Conservation (phyloP, 768 basidiomycete genomes). For the Daedalea quercina region DNA sequence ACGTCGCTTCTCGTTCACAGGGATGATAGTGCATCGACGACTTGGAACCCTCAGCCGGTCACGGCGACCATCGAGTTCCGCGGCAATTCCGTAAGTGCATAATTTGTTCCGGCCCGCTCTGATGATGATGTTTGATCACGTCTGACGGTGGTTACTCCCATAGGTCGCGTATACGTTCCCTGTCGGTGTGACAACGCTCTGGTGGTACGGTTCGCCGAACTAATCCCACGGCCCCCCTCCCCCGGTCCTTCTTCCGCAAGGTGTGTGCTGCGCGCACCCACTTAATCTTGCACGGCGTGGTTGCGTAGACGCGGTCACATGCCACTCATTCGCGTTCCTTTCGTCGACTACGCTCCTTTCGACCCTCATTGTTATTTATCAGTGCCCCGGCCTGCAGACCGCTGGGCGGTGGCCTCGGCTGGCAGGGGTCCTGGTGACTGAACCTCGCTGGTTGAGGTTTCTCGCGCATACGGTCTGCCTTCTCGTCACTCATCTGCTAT, state of each 20-base stretch:
- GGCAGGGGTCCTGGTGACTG: background rate
- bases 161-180: constrained; percentile 73
- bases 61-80: constrained; percentile 57
- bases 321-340: background rate
- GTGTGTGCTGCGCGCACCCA: background rate
- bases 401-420: background rate
- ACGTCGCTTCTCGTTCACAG: constrained; percentile 12
- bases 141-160: constrained; percentile 2
- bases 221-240: background rate
- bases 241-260: background rate
- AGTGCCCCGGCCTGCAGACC: background rate
- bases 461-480: background rate
- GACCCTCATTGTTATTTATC: background rate
- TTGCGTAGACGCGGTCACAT: background rate
- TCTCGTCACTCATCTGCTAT: background rate
- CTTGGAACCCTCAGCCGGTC: constrained; percentile 50
- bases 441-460: background rate
- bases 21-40: constrained; percentile 43
- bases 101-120: background rate
- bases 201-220: constrained; percentile 36
- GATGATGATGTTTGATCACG: background rate
- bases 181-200: constrained; percentile 58
- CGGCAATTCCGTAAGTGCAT: constrained; percentile 43
- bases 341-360: background rate
- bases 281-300: background rate